Base-by-base conservation (phyloP, 257 asterid genomes). In the Solanum virginianum region DNA sequence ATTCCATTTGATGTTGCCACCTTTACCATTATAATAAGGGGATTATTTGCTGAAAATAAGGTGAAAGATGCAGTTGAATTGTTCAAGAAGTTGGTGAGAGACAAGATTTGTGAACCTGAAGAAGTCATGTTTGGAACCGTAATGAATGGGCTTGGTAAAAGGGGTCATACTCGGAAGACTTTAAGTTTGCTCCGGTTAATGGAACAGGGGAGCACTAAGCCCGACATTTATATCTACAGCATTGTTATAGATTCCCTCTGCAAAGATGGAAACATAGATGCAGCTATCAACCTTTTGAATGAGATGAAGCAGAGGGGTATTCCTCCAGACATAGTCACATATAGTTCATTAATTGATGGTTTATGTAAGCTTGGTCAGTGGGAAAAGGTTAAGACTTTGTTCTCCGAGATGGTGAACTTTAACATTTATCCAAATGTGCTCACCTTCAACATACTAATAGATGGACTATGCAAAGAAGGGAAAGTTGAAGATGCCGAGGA, bases 111-210 rank as follows among this genome's bases (percentile, higher is more conserved):
- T 54, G 87, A 80, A 84, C 88, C 91, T 0, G 1, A 85, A 15
- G 63, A 4, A 7, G 49, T 89, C 24, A 18, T 55, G 14, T 88
- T 63, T 36, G 82, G 16, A 55, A 63, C 75, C 6, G 75, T 88
- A 2, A 56, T 87, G 6, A 69, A 88, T 29, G 92, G 90, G 13
- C 86, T 90, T 3, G 84, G 90, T 72, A 90, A 88, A 77, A 81
- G 47, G 14, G 90, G 91, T 3, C 55, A 53, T 32, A 83, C 89
- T 45, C 10, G 20, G 0, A n/a, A n/a, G n/a, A n/a, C n/a, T n/a
- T n/a, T n/a, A n/a, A n/a, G n/a, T n/a, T n/a, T n/a, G n/a, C n/a
- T n/a, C n/a, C n/a, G n/a, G n/a, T n/a, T n/a, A n/a, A n/a, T n/a
- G n/a, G n/a, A 49, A 36, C 39, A 36, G 39, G 39, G 39, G 39